A percentile compares a stretch with the other conserved stretches of the same genome.
Evolutionary conservation across 345 rosid species (phyloP).

Genomic region (Rhizophora mangle): DNA sequence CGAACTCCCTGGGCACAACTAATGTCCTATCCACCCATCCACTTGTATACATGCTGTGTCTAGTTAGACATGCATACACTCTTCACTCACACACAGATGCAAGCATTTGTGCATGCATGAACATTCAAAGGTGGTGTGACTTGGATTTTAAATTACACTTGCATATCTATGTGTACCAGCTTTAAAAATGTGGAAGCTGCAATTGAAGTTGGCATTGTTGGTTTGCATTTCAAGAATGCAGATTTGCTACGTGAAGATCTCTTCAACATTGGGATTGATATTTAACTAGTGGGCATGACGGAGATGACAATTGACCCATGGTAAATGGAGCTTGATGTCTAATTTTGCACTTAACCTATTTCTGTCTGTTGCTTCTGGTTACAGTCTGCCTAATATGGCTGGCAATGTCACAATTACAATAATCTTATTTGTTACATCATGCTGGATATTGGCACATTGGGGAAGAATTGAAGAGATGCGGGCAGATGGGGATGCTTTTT

Average conservation of each 20-base stretch:
- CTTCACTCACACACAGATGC: too few relatives aligned
- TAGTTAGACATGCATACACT: too few relatives aligned
- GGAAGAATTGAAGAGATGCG: too few relatives aligned
- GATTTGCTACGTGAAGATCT: constrained; percentile 52
- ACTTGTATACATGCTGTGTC: too few relatives aligned
- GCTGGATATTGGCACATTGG: too few relatives aligned
- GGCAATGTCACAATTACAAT: too few relatives aligned
- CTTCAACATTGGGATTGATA: constrained; percentile 40
- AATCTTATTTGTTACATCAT: too few relatives aligned
- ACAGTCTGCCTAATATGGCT: too few relatives aligned
- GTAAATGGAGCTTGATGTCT: not conserved
- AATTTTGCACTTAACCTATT: not conserved
- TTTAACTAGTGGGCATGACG: constrained; percentile 20
- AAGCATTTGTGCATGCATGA: not conserved
- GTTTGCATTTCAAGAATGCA: constrained; percentile 61
- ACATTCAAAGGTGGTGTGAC: not conserved
- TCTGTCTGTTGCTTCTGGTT: not conserved
- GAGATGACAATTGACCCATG: constrained; percentile 9
- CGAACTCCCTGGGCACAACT: too few relatives aligned
- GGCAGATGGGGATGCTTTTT: too few relatives aligned
- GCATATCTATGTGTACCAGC: constrained; percentile 34
- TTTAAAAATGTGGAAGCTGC: constrained; percentile 69
- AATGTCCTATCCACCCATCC: too few relatives aligned
- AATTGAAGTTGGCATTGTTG: constrained; percentile 59
- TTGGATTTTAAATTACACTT: not conserved